Evolutionary conservation across 2,329 filamentous ascomycete species (phyloP).

Genomic region (Chaetomiaceae sp.): DNA sequence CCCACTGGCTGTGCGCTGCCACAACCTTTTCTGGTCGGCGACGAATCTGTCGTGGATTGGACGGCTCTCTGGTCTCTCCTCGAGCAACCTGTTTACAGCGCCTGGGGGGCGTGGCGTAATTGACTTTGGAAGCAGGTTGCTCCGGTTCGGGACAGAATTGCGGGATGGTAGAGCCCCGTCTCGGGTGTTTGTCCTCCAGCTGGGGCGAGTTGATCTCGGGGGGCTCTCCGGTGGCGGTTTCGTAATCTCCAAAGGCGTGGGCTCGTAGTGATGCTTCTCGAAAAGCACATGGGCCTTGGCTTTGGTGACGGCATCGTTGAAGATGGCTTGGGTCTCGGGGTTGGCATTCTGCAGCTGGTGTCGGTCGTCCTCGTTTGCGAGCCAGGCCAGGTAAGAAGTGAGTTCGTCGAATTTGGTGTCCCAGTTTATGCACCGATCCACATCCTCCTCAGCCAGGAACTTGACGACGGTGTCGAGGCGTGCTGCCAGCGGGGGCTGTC

Average conservation of each 20-base stretch:
- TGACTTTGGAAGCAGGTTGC: conserved; percentile 31
- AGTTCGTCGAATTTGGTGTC: conserved; percentile 34
- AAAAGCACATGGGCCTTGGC: conserved; percentile 33
- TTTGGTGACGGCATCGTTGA: conserved; percentile 32
- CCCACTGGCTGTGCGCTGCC: not conserved
- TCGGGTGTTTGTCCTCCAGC: conserved; percentile 13
- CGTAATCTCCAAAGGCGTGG: conserved; percentile 26
- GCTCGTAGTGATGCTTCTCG: conserved; percentile 34
- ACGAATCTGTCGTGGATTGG: conserved; percentile 6
- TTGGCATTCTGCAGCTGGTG: conserved; percentile 25
- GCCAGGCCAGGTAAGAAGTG: conserved; percentile 36
- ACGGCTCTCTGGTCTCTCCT: conserved; percentile 42
- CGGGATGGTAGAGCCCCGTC: conserved; percentile 12
- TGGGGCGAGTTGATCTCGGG: conserved; percentile 28
- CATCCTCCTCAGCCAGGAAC: conserved; percentile 48
- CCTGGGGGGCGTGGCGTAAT: conserved; percentile 21
- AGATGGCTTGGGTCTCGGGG: conserved; percentile 22
- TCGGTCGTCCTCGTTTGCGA: conserved; percentile 26
- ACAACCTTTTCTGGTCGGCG: conserved; percentile 22
- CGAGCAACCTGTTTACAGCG: conserved; percentile 35
- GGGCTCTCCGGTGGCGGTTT: conserved; percentile 24
- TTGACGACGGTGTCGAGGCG: conserved; percentile 34
- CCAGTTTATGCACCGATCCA: conserved; percentile 39
- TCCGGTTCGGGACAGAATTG: conserved; percentile 18
- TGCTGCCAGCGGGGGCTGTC: conserved; percentile 31